Base-by-base conservation (phyloP, 495 filamentous ascomycete genomes). In the Penicillium atrosanguineum region DNA sequence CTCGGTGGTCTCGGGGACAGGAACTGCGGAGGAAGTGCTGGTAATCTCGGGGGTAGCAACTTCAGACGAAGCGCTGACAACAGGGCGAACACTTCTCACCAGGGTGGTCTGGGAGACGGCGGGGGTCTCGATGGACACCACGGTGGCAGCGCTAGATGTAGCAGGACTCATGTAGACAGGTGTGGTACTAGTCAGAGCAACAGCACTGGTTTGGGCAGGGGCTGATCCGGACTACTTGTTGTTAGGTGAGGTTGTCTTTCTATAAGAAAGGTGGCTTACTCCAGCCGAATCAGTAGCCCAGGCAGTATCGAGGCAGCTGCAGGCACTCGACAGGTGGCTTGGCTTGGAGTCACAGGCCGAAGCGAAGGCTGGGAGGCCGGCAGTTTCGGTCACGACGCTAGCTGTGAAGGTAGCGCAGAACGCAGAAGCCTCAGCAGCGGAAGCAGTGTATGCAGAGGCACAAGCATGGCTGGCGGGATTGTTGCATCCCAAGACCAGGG, bases 341-440 rank as follows among this genome's bases (percentile, higher is more conserved):
- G 53, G 51, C 18, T 63, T 62, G 46, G 49, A 58, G 20, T 63
- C 56, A 53, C 65, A 68, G 31, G 56, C 56, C 8, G 56, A 55
- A 11, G 61, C 62, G 48, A 68, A 63, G 38, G 36, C 44, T 3
- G 65, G 65, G 6, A 68, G 53, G 5, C 45, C 62, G 3, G 65
- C 65, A 29, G 65, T 61, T 12, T 53, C 65, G 14, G 62, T 63
- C 53, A 63, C 62, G 7, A 50, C 42, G 31, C 60, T 60, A 29
- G 65, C 62, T 29, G 65, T 68, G 51, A 68, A 68, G 23, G 65
- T 65, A 21, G 62, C 57, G 37, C 65, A 68, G 49, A 68, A 68
- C n/a, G 44, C 61, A 6, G 60, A 53, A 26, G 65, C 65, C 14
- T 48, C 62, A 8, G 55, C 53, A 15, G 57, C 56, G 7, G 66